Evolutionary conservation across 768 basidiomycete genomes (phyloP), one percentile per base, ranked within the genome.

Genomic region (Cystobasidium onofrii): DNA sequence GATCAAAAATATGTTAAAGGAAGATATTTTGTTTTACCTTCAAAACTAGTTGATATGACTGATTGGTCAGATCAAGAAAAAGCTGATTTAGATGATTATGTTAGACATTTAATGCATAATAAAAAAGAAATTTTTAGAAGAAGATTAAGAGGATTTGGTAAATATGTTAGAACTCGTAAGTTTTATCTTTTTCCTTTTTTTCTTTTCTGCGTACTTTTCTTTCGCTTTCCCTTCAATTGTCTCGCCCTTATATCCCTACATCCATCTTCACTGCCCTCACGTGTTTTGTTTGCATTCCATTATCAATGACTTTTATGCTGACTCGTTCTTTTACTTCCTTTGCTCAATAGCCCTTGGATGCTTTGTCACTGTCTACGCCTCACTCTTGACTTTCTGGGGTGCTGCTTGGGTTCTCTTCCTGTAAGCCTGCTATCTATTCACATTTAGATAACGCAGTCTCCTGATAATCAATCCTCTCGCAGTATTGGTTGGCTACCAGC

Each of bases 11-110:
- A 64, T 4, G 63, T 50, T 39, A 73, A 73, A 43, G 74, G 74
- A 15, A 60, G 67, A 31, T 75, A 72, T 33, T 67, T 67, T 39
- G 71, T 75, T 44, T 23, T 75, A 29, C 74, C 74, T 52, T 44
- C 74, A 13, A 60, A 50, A 54, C 27, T 73, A 17, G 70, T 73
- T n/a, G 75, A 75, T 44, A 74, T 75, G 75, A 23, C 25, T 7
- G 72, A 75, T 41, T 75, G 75, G 75, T 64, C 72, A 17, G 69
- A 75, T 27, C 39, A 73, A 55, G 75, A 75, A 52, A 73, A 73
- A 44, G 75, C 57, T 3, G 75, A 76, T 31, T 43, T 76, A n/a
- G 75, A 76, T 60, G 75, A 76, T 55, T 74, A 76, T 33, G 75
- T 76, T 39, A 31, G 73, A 12, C 75, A 76, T 62, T 52, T 76